Evolutionary conservation across 345 rosid species (phyloP).

Genomic region (Gossypium bickii): DNA sequence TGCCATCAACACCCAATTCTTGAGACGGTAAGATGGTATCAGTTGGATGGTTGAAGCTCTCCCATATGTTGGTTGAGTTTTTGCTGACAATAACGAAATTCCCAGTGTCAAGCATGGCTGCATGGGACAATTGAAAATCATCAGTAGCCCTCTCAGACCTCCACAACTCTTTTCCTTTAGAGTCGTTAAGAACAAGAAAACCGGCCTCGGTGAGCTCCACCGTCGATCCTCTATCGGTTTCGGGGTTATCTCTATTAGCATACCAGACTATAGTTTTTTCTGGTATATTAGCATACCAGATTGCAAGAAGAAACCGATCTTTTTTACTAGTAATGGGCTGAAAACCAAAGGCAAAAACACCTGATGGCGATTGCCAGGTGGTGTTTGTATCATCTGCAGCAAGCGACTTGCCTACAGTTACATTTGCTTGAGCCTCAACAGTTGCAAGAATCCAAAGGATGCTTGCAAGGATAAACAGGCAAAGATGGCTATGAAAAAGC

Average conservation of each 20-base stretch:
- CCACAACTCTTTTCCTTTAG: background rate
- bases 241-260: slow-evolving; percentile 1
- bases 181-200: background rate
- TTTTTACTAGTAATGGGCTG: background rate
- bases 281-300: slow-evolving; percentile 8
- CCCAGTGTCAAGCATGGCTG: slow-evolving; percentile 25
- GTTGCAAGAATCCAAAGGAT: slow-evolving; percentile 1
- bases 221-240: background rate
- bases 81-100: slow-evolving; percentile 32
- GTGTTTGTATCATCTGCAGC: background rate
- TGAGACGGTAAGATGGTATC: slow-evolving; percentile 40
- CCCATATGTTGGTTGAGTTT: slow-evolving; percentile 26
- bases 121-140: background rate
- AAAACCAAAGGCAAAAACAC: slow-evolving; percentile 18
- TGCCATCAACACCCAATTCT: slow-evolving; percentile 7
- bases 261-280: slow-evolving; percentile 9
- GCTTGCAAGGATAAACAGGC: background rate
- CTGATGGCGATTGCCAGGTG: background rate
- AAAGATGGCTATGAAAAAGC: background rate
- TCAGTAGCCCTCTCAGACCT: background rate
- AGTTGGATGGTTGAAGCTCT: slow-evolving; percentile 37
- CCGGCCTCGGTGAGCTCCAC: background rate
- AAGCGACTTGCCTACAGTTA: background rate
- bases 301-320: slow-evolving; percentile 11
- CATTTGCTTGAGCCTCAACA: background rate